A percentile compares a stretch with the other conserved stretches of the same genome.
These are phyloP conservation scores for Aspergillus sp. DNA, from an alignment of 2,329 filamentous ascomycete genomes.

Conservation along the genomic window DNA sequence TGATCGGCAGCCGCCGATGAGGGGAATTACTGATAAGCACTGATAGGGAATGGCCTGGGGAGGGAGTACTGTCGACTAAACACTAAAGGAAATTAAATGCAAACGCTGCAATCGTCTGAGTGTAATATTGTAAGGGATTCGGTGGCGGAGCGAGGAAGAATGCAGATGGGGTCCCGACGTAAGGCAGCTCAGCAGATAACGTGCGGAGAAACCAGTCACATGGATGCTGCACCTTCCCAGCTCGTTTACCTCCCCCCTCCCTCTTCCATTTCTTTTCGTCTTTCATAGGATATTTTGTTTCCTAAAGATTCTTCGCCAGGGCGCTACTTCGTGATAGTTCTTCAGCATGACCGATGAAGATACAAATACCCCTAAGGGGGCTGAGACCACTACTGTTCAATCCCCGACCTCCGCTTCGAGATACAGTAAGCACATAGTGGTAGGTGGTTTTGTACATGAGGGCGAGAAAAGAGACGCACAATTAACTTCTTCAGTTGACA, in stretches of 20 bases:
- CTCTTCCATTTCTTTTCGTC: constrained; percentile 2
- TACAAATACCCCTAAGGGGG: constrained; percentile 9
- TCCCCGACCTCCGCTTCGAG: constrained; percentile 23
- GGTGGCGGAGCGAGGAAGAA: not conserved
- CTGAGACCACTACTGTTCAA: constrained; percentile 20
- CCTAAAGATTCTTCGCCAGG: not conserved
- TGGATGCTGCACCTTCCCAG: constrained; percentile 10
- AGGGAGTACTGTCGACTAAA: not conserved
- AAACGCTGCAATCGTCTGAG: not conserved
- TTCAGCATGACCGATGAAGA: constrained; percentile 25
- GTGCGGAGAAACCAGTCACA: constrained; percentile 27
- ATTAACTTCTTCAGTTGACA: constrained; percentile 49
- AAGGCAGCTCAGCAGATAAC: constrained; percentile 23
- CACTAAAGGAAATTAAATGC: not conserved
- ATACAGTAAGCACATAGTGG: constrained; percentile 38
- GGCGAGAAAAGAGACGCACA: not conserved
- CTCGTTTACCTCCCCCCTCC: constrained; percentile 7
- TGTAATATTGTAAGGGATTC: not conserved
- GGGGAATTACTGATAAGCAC: constrained; percentile 7
- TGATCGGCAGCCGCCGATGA: constrained; percentile 8
- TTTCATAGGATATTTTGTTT: not conserved
- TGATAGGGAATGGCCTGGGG: not conserved
- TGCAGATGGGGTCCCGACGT: constrained; percentile 2
- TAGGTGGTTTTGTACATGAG: constrained; percentile 17
- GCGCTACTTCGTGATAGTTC: not conserved